A percentile compares a stretch with the other conserved stretches of the same genome.
These are phyloP conservation scores for Fagus sylvatica DNA, from an alignment of 306 rosid genomes.

Conservation along the genomic window DNA sequence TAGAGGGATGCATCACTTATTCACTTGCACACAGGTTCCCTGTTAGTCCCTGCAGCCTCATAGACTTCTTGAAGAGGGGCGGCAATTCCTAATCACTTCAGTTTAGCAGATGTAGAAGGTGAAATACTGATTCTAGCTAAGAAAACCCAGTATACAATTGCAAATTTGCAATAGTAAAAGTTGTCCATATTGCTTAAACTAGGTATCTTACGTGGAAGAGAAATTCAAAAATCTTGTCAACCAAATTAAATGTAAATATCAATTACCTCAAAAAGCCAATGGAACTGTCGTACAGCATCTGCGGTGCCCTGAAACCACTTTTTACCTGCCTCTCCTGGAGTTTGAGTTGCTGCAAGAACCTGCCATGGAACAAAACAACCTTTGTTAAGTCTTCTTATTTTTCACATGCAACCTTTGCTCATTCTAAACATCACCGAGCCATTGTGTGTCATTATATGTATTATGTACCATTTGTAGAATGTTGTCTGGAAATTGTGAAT, in stretches of 20 bases:
- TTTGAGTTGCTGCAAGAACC: conserved; percentile 99
- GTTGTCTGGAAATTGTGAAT: too few relatives aligned
- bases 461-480: neutral
- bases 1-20: neutral
- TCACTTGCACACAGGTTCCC: neutral
- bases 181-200: neutral
- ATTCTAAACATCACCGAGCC: neutral
- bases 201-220: neutral
- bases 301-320: conserved; percentile 97
- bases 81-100: neutral
- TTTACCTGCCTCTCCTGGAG: conserved; percentile 85
- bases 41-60: neutral
- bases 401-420: neutral
- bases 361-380: conserved; percentile 27
- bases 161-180: neutral
- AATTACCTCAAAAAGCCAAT: conserved; percentile 95
- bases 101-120: too few relatives aligned
- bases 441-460: neutral
- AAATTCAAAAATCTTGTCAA: neutral
- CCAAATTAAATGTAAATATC: neutral
- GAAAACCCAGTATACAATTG: neutral
- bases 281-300: conserved; percentile 98
- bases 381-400: neutral
- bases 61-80: neutral
- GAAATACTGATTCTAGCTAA: too few relatives aligned